Percentiles rank a stretch among this genome's conserved stretches.
Evolutionary conservation across 2,329 filamentous ascomycete species (phyloP).

Genomic region (Paraphaeosphaeria minitans): DNA sequence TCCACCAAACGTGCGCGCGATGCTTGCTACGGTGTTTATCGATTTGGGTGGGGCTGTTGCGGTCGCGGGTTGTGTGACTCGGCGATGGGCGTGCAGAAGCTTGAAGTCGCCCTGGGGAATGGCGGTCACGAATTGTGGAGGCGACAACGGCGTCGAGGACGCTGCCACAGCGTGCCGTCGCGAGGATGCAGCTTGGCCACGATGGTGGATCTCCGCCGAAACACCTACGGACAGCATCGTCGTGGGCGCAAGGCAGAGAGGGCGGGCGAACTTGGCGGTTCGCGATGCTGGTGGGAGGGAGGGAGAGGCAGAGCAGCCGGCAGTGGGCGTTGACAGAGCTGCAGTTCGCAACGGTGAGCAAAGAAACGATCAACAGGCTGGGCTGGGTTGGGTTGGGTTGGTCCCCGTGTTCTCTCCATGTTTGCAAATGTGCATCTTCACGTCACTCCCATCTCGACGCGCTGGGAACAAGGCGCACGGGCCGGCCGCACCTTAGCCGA

Average conservation of each 20-base stretch:
- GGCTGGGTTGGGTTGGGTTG: too few species aligned
- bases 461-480: constrained; percentile 6
- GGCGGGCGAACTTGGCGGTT: constrained; percentile 13
- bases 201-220: constrained; percentile 7
- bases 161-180: neutral
- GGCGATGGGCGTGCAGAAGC: constrained; percentile 9
- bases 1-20: constrained; percentile 20
- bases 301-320: constrained; percentile 17
- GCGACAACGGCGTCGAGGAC: neutral
- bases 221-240: constrained; percentile 7
- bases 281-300: constrained; percentile 18
- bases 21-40: constrained; percentile 19
- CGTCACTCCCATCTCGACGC: neutral
- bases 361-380: constrained; percentile 21
- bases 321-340: constrained; percentile 22
- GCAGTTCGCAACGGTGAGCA: constrained; percentile 17
- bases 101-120: constrained; percentile 7
- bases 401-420: constrained; percentile 13
- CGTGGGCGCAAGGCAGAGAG: constrained; percentile 11
- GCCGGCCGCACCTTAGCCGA: constrained; percentile 12
- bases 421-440: constrained; percentile 1
- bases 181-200: neutral
- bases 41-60: constrained; percentile 21
- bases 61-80: constrained; percentile 7
- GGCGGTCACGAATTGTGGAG: constrained; percentile 2